phyloP scores from a whole-genome alignment of 78 protist species.

The Dictyostelium discoideum region DNA sequence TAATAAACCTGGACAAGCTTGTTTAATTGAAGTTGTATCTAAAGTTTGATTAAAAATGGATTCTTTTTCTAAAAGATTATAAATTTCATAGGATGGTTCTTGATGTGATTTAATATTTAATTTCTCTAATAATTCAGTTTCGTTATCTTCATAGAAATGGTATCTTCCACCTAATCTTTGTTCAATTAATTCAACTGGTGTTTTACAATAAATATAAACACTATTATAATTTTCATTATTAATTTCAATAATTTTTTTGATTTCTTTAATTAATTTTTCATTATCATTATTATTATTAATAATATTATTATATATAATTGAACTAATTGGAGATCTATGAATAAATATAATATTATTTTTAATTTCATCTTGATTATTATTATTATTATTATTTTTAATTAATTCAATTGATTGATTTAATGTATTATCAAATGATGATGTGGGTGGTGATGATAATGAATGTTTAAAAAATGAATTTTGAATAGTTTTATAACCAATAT shows the following conservation, averaged over 20 bases:
- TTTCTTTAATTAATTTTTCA: constrained; percentile 2
- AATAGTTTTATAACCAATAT: constrained; percentile 45
- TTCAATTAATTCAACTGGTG: constrained; percentile 65
- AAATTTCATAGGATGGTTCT: not conserved
- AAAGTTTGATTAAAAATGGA: constrained; percentile 1
- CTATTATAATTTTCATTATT: constrained; percentile 6
- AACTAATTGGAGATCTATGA: constrained; percentile 66
- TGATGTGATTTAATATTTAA: not conserved
- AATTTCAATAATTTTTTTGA: not conserved
- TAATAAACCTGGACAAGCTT: constrained; percentile 69
- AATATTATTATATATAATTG: constrained; percentile 6
- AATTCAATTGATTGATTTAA: not conserved
- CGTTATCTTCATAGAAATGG: constrained; percentile 26
- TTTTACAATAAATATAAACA: constrained; percentile 50
- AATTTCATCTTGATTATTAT: not conserved
- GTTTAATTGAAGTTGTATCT: constrained; percentile 74
- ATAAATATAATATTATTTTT: constrained; percentile 47
- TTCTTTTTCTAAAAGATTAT: not conserved
- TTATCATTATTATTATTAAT: not conserved
- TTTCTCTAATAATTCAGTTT: not conserved
- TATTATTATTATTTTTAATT: not conserved
- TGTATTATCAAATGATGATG: not conserved
- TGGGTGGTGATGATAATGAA: not conserved
- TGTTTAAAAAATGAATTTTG: constrained; percentile 24
- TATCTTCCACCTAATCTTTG: constrained; percentile 69